A percentile compares a stretch with the other conserved stretches of the same genome.
Conservation (phyloP, 2,329 filamentous ascomycete species). For the Botrytis galanthina region DNA sequence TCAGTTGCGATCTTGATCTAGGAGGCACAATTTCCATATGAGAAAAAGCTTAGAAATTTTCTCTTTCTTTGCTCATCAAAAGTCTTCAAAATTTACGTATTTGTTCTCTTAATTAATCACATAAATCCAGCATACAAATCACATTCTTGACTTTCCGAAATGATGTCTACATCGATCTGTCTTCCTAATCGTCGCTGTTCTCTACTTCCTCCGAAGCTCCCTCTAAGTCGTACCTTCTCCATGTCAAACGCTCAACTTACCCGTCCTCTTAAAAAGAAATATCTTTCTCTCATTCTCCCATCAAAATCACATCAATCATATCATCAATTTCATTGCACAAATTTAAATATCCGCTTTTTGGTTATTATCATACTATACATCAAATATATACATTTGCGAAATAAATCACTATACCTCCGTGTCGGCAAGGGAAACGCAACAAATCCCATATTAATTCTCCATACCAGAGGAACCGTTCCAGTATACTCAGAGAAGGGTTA, state of each 20-base stretch:
- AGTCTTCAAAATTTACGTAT: too few species aligned
- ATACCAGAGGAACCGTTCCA: too few species aligned
- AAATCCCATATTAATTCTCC: too few species aligned
- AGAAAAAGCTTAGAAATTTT: not conserved
- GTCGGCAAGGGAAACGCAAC: too few species aligned
- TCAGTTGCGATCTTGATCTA: accelerated
- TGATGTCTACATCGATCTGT: not conserved
- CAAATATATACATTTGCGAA: not conserved
- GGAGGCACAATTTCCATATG: not conserved
- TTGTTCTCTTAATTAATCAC: not conserved
- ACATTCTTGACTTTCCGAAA: not conserved
- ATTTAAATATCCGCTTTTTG: accelerated
- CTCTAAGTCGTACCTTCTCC: not conserved
- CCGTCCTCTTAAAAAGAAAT: not conserved
- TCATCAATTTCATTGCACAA: not conserved
- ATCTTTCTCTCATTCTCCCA: not conserved
- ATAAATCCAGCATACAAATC: too few species aligned
- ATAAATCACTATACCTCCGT: not conserved
- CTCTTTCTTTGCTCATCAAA: too few species aligned
- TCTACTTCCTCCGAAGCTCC: too few species aligned
- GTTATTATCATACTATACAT: not conserved
- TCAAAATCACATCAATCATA: not conserved
- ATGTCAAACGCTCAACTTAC: accelerated
- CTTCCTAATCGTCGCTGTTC: accelerated
- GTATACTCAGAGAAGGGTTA: not conserved